A percentile compares a stretch with the other conserved stretches of the same genome.
Evolutionary conservation across 78 protist species (phyloP).

Genomic region (Dictyostelium citrinum): DNA sequence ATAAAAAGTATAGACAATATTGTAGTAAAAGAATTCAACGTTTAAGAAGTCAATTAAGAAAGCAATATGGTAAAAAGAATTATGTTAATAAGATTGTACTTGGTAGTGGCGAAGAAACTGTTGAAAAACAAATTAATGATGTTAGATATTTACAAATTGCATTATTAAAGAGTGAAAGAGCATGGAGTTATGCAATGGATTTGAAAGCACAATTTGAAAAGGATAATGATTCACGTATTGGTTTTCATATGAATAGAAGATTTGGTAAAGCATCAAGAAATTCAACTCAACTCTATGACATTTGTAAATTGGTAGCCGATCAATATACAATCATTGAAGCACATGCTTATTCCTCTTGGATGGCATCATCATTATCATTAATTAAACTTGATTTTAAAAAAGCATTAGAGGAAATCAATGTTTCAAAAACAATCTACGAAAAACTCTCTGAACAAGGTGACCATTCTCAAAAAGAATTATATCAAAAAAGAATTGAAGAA

Average conservation of each 20-base stretch:
- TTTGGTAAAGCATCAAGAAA: slow-evolving; percentile 39
- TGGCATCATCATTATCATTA: neutral
- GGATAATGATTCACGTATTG: neutral
- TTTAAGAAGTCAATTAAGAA: slow-evolving; percentile 38
- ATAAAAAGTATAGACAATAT: slow-evolving; percentile 41
- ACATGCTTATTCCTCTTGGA: slow-evolving; percentile 45
- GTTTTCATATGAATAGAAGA: slow-evolving; percentile 28
- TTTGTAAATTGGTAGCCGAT: slow-evolving; percentile 25
- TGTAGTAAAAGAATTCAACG: slow-evolving; percentile 18
- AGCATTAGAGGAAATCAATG: slow-evolving; percentile 9
- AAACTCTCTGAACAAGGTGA: neutral
- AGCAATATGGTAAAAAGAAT: slow-evolving; percentile 26
- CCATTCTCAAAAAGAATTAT: slow-evolving; percentile 30
- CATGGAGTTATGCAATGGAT: slow-evolving; percentile 61
- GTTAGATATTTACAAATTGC: slow-evolving; percentile 23
- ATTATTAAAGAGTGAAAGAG: slow-evolving; percentile 47
- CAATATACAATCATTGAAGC: slow-evolving; percentile 36
- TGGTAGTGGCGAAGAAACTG: neutral
- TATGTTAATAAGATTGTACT: neutral
- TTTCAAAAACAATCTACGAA: slow-evolving; percentile 21
- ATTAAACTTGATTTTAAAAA: neutral
- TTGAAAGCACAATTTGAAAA: slow-evolving; percentile 40
- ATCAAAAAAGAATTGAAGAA: slow-evolving; percentile 19
- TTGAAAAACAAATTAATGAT: slow-evolving; percentile 34
- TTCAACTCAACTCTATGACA: neutral